phyloP scores from a whole-genome alignment of 2,329 filamentous ascomycete genomes.

The Raffaelea albimanens region DNA sequence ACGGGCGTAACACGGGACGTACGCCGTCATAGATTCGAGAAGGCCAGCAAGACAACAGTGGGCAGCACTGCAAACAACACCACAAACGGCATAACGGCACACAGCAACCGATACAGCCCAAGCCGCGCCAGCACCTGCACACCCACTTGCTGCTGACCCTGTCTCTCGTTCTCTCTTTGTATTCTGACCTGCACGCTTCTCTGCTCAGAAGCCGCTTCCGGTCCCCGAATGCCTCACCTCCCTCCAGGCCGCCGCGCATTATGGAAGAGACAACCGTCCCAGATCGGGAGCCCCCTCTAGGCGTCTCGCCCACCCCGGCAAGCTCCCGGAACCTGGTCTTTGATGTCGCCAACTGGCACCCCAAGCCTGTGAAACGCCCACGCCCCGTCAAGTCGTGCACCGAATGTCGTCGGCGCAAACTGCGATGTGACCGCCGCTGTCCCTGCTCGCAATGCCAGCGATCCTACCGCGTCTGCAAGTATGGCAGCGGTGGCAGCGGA shows the following conservation, averaged over 20 bases:
- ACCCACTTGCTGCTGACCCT: no score
- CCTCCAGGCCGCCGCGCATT: not conserved
- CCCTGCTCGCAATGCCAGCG: constrained; percentile 51
- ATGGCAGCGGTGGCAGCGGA: constrained; percentile 37
- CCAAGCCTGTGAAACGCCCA: constrained; percentile 37
- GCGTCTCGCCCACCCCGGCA: not conserved
- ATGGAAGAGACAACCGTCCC: constrained; percentile 3
- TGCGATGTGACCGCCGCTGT: constrained; percentile 45
- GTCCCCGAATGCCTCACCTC: not conserved
- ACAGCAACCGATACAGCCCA: no score
- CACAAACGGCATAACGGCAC: no score
- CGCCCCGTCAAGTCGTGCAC: constrained; percentile 47
- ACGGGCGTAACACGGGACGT: no score
- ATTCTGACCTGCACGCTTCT: no score
- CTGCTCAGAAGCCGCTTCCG: no score
- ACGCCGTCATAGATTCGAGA: no score
- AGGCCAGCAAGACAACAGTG: no score
- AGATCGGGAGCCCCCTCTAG: not conserved
- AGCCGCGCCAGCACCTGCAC: no score
- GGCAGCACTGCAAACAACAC: no score
- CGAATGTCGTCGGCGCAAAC: constrained; percentile 47
- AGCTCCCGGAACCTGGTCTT: constrained; percentile 11
- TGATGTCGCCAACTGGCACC: constrained; percentile 14
- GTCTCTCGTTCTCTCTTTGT: no score
- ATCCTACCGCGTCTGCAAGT: constrained; percentile 43